Percentiles rank a stretch among this genome's conserved stretches.
Conservation (phyloP, 2,329 filamentous ascomycete species). For the Thelonectria rubi region DNA sequence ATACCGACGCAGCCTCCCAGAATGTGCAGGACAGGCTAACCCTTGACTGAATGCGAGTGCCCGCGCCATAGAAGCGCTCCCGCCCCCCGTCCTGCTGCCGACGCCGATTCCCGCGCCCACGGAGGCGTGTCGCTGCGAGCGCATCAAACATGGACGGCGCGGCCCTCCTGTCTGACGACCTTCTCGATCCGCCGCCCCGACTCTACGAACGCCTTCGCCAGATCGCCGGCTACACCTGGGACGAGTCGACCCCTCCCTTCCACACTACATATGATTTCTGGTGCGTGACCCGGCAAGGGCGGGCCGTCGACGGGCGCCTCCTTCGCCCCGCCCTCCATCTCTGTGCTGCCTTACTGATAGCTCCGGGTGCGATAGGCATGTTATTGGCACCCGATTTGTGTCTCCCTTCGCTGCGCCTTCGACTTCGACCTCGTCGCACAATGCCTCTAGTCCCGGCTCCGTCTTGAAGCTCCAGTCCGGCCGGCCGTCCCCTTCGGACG, state of each 20-base stretch:
- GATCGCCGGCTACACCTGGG: constrained; percentile 80
- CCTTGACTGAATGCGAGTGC: constrained; percentile 42
- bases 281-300: constrained; percentile 52
- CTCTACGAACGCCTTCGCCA: constrained; percentile 78
- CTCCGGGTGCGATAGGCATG: constrained; percentile 60
- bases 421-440: constrained; percentile 57
- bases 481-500: constrained; percentile 56
- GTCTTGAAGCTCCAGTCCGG: constrained; percentile 54
- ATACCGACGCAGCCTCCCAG: constrained; percentile 32
- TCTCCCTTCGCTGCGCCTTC: constrained; percentile 60
- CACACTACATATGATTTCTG: constrained; percentile 89
- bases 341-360: constrained; percentile 29
- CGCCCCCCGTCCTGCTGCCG: constrained; percentile 29
- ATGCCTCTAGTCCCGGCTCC: constrained; percentile 55
- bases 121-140: constrained; percentile 37
- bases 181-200: constrained; percentile 70
- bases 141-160: constrained; percentile 61
- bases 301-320: neutral
- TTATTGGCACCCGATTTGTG: constrained; percentile 69
- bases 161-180: constrained; percentile 60
- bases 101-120: constrained; percentile 32
- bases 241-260: constrained; percentile 67
- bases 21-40: constrained; percentile 46
- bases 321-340: neutral
- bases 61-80: constrained; percentile 34